Evolutionary conservation across 1,284 basidiomycete genomes (phyloP), one percentile per base, ranked within the genome.

Genomic region (Hymenochaete sp.): DNA sequence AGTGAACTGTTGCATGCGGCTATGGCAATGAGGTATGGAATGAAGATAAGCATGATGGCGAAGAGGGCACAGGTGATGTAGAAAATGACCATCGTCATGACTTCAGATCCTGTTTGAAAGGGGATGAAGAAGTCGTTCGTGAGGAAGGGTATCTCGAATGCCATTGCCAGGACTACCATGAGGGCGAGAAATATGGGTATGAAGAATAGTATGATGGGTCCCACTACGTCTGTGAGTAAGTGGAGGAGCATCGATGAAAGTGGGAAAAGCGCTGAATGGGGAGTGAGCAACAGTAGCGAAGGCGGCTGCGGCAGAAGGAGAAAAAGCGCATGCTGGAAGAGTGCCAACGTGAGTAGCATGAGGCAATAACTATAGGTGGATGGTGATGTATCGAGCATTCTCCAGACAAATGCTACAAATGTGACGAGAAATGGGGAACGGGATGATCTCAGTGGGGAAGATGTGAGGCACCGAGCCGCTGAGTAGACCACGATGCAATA

Each of bases 171-270:
- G 27, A 76, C 57, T 52, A 66, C 66, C n/a, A 62, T 54, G 5
- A 67, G 59, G 9, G 72, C 41, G 13, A 75, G 37, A 19, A 72
- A 54, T 3, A 64, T 61, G 0, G 75, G 75, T 8, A 72, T 50
- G 57, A 73, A 75, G 55, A 72, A 74, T 5, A 65, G 37, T 10
- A 69, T 41, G 5, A 66, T 57, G 2, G 73, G 70, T 14, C 61
- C 48, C 43, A 71, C 54, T n/a, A 69, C 58, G 14, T 57, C 57
- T 1, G 56, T 55, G 19, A 72, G 48, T 13, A 67, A 62, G 35
- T 61, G 57, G 40, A 55, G 58, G 3, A 76, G 52, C 25, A 76
- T 59, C 8, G 63, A 57, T 1, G 68, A 62, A n/a, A 76, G 60
- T 2, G 75, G 72, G 9, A 77, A 56, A 9, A 56, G 56, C 16